These are phyloP conservation scores for Lachancea mirantina DNA, from an alignment of 805 yeast species.

Conservation along the genomic window DNA sequence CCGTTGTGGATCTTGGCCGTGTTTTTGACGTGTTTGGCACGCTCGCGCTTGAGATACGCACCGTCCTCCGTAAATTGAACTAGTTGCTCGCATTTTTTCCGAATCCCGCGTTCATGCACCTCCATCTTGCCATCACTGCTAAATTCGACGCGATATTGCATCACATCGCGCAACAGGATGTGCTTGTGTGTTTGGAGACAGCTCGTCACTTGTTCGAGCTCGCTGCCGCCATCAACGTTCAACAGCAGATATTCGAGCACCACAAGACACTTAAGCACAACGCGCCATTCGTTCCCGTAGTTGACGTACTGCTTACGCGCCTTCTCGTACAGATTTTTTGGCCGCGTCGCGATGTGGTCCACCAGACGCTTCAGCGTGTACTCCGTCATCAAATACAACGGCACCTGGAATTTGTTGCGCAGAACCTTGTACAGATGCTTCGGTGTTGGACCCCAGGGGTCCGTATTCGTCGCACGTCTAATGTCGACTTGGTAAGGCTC, in stretches of 20 bases:
- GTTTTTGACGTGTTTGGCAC: slow-evolving; percentile 26
- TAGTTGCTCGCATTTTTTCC: slow-evolving; percentile 29
- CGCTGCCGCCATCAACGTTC: slow-evolving; percentile 30
- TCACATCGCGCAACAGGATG: slow-evolving; percentile 26
- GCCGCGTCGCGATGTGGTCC: slow-evolving; percentile 32
- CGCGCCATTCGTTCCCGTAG: slow-evolving; percentile 37
- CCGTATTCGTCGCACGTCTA: slow-evolving; percentile 43
- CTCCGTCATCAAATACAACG: slow-evolving; percentile 28
- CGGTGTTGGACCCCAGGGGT: slow-evolving; percentile 47
- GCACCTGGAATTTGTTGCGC: slow-evolving; percentile 27
- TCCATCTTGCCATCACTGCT: slow-evolving; percentile 35
- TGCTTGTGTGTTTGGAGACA: slow-evolving; percentile 30
- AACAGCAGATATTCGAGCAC: slow-evolving; percentile 31
- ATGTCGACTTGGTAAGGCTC: slow-evolving; percentile 34
- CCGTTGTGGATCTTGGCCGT: slow-evolving; percentile 24
- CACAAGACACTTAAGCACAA: slow-evolving; percentile 33
- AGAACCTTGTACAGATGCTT: slow-evolving; percentile 34
- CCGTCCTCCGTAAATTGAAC: slow-evolving; percentile 26
- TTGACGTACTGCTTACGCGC: slow-evolving; percentile 36
- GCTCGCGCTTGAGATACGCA: slow-evolving; percentile 25
- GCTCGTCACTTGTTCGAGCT: slow-evolving; percentile 26
- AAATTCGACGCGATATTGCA: slow-evolving; percentile 25
- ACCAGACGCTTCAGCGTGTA: slow-evolving; percentile 31
- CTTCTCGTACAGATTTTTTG: slow-evolving; percentile 33
- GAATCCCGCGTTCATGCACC: slow-evolving; percentile 32